Evolutionary conservation across 129 eudicot species (phyloP).

Genomic region (Centrapalus pauciflorus): DNA sequence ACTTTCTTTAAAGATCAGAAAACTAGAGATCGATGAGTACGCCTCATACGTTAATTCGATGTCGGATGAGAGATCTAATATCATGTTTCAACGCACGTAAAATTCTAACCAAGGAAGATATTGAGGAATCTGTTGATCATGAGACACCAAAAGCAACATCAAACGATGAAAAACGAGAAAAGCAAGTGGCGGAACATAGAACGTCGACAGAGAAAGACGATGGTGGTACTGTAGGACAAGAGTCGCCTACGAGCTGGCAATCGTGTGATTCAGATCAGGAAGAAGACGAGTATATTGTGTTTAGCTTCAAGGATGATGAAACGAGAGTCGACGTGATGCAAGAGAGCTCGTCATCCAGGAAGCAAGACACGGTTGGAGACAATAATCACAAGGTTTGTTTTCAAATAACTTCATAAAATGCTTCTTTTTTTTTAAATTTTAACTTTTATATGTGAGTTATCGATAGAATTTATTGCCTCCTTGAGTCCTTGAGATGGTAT

Average conservation of each 20-base stretch:
- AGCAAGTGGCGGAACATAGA: slow-evolving; percentile 8
- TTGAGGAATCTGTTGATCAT: neutral
- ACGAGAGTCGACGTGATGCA: slow-evolving; percentile 27
- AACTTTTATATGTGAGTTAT: too few relatives aligned
- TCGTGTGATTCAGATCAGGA: slow-evolving; percentile 38
- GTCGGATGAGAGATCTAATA: slow-evolving; percentile 43
- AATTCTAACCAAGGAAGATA: slow-evolving; percentile 34
- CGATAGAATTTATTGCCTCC: too few relatives aligned
- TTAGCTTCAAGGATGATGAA: slow-evolving; percentile 58
- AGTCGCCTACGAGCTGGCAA: slow-evolving; percentile 36
- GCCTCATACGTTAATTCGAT: slow-evolving; percentile 35
- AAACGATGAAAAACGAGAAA: neutral
- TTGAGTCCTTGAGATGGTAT: too few relatives aligned
- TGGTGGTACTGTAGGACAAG: slow-evolving; percentile 20
- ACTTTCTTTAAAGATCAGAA: neutral
- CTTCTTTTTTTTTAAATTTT: too few relatives aligned
- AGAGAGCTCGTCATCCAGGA: slow-evolving; percentile 11
- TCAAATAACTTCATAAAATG: too few relatives aligned
- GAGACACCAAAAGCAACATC: neutral
- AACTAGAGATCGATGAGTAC: slow-evolving; percentile 41
- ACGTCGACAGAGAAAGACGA: slow-evolving; percentile 12
- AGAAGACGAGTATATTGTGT: slow-evolving; percentile 80
- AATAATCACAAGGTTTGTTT: slow-evolving; percentile 35
- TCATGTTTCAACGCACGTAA: slow-evolving; percentile 57
- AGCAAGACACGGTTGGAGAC: neutral